Base-by-base conservation (phyloP, 345 rosid species). In the Alliaria petiolata region DNA sequence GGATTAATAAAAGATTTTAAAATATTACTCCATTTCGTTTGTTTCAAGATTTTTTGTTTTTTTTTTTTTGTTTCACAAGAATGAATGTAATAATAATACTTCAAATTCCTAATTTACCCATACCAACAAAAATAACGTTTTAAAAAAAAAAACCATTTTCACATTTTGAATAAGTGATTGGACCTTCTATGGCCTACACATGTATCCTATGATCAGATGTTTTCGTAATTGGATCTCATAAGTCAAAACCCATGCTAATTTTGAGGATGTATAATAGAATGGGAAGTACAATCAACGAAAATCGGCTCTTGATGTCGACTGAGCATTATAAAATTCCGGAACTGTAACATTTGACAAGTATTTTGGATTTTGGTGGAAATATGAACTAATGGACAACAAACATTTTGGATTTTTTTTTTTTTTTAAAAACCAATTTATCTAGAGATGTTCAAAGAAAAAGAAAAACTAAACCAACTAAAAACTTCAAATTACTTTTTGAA, bases 121-220 rank as follows among this genome's bases (percentile, higher is more conserved):
- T 15, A 15, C 17, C 46, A 42, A 14, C 12, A 14, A 42, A n/a
- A n/a, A n/a, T n/a, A n/a, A n/a, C n/a, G n/a, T n/a, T n/a, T n/a
- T n/a, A n/a, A n/a, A n/a, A n/a, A n/a, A n/a, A n/a, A 17, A 25
- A 31, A 42, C 9, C 8, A 8, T 7, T 35, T 64, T 53, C 57
- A 63, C 64, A 63, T 25, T 4, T 25, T 46, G 51, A 72, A 47
- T 39, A 56, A 47, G 36, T 74, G 60, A 65, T 65, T 65, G 45
- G 26, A 72, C 43, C 13, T 64, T 55, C 20, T 31, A 56, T 56
- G 71, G 66, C 66, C 71, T 38, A 45, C 70, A 64, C 3, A 31
- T 46, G 44, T 19, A 57, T 56, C 69, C 47, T 13, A 71, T 42
- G 28, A 11, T 52, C 36, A 42, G 3, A 22, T 62, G 19, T 22